Evolutionary conservation across 257 asterid genomes (phyloP).

Genomic region (Nicotiana undulata): DNA sequence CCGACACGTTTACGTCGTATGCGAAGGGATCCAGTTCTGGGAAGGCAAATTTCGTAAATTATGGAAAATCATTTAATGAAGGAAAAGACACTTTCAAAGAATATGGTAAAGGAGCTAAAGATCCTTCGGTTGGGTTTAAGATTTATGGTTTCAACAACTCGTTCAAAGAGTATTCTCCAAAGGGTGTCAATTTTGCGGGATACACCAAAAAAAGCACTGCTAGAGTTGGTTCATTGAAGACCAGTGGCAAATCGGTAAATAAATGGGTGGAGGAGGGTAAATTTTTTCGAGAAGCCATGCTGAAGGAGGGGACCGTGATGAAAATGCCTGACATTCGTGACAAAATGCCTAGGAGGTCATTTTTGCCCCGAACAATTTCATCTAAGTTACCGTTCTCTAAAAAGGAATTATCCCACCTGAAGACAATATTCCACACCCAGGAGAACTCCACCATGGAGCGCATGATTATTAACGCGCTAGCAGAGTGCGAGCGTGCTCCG

Average conservation of each 20-base stretch:
- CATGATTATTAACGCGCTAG: slow-evolving; percentile 30
- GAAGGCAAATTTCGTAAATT: slow-evolving; percentile 46
- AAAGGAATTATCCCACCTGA: slow-evolving; percentile 15
- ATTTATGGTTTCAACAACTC: slow-evolving; percentile 57
- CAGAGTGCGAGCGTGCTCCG: slow-evolving; percentile 58
- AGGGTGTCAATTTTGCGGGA: slow-evolving; percentile 63
- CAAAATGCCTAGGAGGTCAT: slow-evolving; percentile 78
- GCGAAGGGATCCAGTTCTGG: slow-evolving; percentile 41
- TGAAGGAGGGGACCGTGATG: slow-evolving; percentile 47
- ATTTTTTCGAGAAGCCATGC: slow-evolving; percentile 61
- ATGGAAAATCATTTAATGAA: slow-evolving; percentile 65
- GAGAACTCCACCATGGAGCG: slow-evolving; percentile 47
- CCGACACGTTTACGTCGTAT: slow-evolving; percentile 59
- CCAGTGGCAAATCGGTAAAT: slow-evolving; percentile 20
- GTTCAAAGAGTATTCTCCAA: slow-evolving; percentile 61
- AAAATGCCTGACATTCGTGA: slow-evolving; percentile 71
- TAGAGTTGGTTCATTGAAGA: not conserved
- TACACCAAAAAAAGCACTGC: slow-evolving; percentile 30
- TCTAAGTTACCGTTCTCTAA: slow-evolving; percentile 55
- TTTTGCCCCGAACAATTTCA: slow-evolving; percentile 51
- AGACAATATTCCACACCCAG: slow-evolving; percentile 25
- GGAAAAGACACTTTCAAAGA: slow-evolving; percentile 66
- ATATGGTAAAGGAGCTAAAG: slow-evolving; percentile 54
- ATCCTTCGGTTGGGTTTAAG: slow-evolving; percentile 44
- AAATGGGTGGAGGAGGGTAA: slow-evolving; percentile 62